Evolutionary conservation across 345 rosid species (phyloP), one percentile per base, ranked within the genome.

Genomic region (Aegle marmelos): DNA sequence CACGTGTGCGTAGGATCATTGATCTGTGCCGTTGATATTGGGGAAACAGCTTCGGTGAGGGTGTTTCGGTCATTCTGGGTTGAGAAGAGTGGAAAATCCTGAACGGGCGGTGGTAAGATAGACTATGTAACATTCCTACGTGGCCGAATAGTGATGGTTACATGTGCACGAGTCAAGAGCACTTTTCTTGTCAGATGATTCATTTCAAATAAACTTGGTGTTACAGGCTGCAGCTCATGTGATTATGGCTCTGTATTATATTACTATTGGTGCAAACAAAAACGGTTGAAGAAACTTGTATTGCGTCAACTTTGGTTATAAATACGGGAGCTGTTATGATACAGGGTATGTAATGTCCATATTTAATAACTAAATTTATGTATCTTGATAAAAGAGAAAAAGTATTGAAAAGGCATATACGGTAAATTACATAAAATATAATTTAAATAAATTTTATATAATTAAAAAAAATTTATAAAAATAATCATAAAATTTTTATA

Each of bases 1-100:
- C 86, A 88, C 91, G 88, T 86, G 85, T 79, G 4, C 3, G 1
- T 28, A 21, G 2, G 19, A 4, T 21, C 66, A 86, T 45, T 62
- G 21, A 85, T 79, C 77, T 1, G 0, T 68, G 48, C 90, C 89
- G 88, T 83, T 79, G 45, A 72, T 68, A 2, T 17, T 50, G 50
- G 71, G 17, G 14, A 53, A 76, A 14, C 36, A 4, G 28, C 72
- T 2, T 19, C 2, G 28, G 17, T 2, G 34, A 54, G 64, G 78
- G 64, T n/a, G 22, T 54, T 76, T 76, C 17, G 11, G 79, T 66
- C 72, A 22, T 68, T 63, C 11, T 13, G 8, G 0, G 2, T 19
- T 27, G 2, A 6, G 17, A 16, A 24, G 39, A 31, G 30, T 19
- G 76, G 31, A 25, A 25, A 56, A 76, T 76, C 57, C 33, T 11